phyloP scores from a whole-genome alignment of 2,329 filamentous ascomycete species.

The Botryotinia calthae region DNA sequence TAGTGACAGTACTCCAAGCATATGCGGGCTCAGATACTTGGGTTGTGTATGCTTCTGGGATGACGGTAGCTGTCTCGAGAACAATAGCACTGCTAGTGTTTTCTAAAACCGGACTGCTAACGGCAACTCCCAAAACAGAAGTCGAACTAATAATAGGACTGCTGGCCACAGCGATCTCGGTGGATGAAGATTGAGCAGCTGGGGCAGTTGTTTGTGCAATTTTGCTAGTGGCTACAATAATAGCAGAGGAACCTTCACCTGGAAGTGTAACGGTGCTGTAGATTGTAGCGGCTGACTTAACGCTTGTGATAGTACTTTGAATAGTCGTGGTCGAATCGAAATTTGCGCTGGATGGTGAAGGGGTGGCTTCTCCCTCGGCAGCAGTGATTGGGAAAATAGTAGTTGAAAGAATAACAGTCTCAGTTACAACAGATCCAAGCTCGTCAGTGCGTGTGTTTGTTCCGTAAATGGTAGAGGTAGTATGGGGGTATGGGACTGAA shows the following conservation, averaged over 20 bases:
- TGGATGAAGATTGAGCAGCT: background rate
- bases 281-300: background rate
- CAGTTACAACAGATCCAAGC: slow-evolving; percentile 15
- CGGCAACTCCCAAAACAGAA: background rate
- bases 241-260: background rate
- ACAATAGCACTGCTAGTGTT: background rate
- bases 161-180: background rate
- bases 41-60: slow-evolving; percentile 9
- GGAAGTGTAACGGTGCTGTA: slow-evolving; percentile 12
- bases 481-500: background rate
- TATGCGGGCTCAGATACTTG: background rate
- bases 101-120: slow-evolving; percentile 1
- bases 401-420: slow-evolving; percentile 17
- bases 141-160: background rate
- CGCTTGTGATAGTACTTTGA: background rate
- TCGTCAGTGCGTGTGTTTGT: slow-evolving; percentile 13
- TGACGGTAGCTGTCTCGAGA: background rate
- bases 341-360: background rate
- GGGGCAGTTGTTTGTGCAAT: background rate
- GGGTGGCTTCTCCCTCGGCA: background rate
- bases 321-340: background rate
- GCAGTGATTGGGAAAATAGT: slow-evolving; percentile 13
- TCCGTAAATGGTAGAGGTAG: slow-evolving; percentile 9
- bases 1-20: slow-evolving; percentile 11
- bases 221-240: background rate